Conservation (phyloP, 2,329 filamentous ascomycete genomes). For the Pseudocercospora macadamiae region DNA sequence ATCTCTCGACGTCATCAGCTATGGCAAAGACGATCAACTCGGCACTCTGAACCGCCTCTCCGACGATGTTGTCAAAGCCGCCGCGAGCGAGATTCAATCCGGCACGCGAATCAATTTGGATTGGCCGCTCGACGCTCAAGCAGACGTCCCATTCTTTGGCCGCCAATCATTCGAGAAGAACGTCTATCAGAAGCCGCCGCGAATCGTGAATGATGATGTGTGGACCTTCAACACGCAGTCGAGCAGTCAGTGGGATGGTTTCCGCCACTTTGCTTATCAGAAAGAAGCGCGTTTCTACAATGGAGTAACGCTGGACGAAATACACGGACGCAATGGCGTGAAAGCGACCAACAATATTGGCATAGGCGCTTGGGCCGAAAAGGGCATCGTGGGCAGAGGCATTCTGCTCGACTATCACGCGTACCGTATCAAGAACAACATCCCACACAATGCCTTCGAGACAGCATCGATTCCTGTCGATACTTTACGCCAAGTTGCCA, state of each 20-base stretch:
- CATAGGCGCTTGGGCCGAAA: constrained; percentile 53
- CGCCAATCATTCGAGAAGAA: constrained; percentile 59
- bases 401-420: constrained; percentile 58
- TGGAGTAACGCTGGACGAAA: constrained; percentile 44
- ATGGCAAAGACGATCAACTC: constrained; percentile 60
- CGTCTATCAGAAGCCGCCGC: constrained; percentile 55
- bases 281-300: constrained; percentile 45
- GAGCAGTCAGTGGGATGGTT: constrained; percentile 51
- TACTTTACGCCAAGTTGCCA: constrained; percentile 49
- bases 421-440: constrained; percentile 48
- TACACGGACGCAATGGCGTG: constrained; percentile 40
- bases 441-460: constrained; percentile 41
- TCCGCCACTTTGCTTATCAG: constrained; percentile 57
- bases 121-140: constrained; percentile 61
- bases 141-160: constrained; percentile 58
- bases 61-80: constrained; percentile 55
- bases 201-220: constrained; percentile 62
- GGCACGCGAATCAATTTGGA: constrained; percentile 63
- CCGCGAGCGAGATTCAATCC: constrained; percentile 56
- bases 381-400: constrained; percentile 60
- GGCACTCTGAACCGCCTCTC: constrained; percentile 65
- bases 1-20: constrained; percentile 43
- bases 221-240: constrained; percentile 47
- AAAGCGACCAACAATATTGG: constrained; percentile 46
- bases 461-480: constrained; percentile 40